phyloP scores from a whole-genome alignment of 192 early-diverging fungal species.

The Coemansia sp. region DNA sequence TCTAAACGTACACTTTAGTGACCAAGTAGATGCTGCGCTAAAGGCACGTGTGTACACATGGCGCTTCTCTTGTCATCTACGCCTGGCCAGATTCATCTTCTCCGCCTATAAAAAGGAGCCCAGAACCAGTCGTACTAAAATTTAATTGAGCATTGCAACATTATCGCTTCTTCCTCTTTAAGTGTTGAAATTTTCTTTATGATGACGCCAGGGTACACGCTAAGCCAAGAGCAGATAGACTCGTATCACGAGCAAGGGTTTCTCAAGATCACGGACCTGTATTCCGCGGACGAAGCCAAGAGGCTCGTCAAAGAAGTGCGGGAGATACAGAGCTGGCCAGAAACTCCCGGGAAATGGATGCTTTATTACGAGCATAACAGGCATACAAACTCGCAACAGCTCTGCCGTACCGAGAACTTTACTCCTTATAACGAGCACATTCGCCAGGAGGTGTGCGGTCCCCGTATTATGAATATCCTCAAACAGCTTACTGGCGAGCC shows the following conservation, averaged over 20 bases:
- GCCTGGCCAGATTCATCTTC: not conserved
- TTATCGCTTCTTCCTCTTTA: not conserved
- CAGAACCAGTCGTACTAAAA: not conserved
- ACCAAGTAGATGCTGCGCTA: not conserved
- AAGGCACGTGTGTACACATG: constrained; percentile 2
- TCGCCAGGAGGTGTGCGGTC: constrained; percentile 49
- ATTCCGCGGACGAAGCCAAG: constrained; percentile 51
- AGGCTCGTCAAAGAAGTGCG: constrained; percentile 48
- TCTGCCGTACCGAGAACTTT: constrained; percentile 66
- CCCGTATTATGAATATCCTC: constrained; percentile 49
- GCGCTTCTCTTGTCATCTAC: not conserved
- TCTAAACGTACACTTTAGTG: not conserved
- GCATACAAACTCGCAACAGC: constrained; percentile 41
- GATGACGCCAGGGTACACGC: constrained; percentile 36
- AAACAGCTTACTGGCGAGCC: constrained; percentile 57
- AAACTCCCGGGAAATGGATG: constrained; percentile 63
- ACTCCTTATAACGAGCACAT: constrained; percentile 57
- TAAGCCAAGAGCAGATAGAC: constrained; percentile 55
- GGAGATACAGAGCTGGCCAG: constrained; percentile 55
- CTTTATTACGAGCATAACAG: constrained; percentile 63
- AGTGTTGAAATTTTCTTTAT: not conserved
- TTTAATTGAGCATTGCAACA: not conserved
- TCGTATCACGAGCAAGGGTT: constrained; percentile 54
- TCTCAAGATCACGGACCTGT: constrained; percentile 59
- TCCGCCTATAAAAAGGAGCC: not conserved